Base-by-base conservation (phyloP, 345 rosid species). In the Aquilaria yunnanensis region DNA sequence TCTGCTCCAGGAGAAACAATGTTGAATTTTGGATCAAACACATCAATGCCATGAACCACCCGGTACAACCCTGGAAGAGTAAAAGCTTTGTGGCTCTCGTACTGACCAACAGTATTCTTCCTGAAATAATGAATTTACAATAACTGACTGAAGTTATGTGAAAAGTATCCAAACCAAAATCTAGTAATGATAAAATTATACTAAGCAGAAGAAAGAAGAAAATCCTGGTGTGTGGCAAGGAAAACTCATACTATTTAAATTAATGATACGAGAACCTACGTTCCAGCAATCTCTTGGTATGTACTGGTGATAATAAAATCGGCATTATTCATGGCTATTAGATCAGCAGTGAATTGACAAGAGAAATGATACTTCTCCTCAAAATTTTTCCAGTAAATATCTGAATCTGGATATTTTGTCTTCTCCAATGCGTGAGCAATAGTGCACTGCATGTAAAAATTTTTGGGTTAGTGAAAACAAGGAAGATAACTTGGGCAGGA, bases 381-480 rank as follows among this genome's bases (percentile, higher is more conserved):
- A 62, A 83, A 95, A 10, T 87, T 88, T 73, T 84, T 91, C 99
- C 99, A 95, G 73, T 90, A 95, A 58, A 95, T 81, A 82, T 95
- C 97, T 41, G 99, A 95, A 61, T 95, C 96, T n/a, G 96, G 96
- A 83, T 91, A 95, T 76, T 94, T 95, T 9, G 99, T 91, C 75
- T 95, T 95, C 88, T 91, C 97, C 88, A 91, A 63, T 41, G 99
- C 99, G 85, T 91, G 99, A 9, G 97, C 99, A 72, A 94, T 94
- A 64, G 91, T 94, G 74, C 99, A 94, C 99, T 94, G 85, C 77
- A 79, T 7, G 64, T 50, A 60, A 43, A 31, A 64, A 66, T 50
- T 75, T 52, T 69, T 12, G 45, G 53, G 34, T 54, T 56, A 16
- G 56, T 37, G 65, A 56, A 49, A 55, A 43, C 56, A 57, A 37